phyloP scores from a whole-genome alignment of 2,329 filamentous ascomycete species.

The Grosmannia serpens region DNA sequence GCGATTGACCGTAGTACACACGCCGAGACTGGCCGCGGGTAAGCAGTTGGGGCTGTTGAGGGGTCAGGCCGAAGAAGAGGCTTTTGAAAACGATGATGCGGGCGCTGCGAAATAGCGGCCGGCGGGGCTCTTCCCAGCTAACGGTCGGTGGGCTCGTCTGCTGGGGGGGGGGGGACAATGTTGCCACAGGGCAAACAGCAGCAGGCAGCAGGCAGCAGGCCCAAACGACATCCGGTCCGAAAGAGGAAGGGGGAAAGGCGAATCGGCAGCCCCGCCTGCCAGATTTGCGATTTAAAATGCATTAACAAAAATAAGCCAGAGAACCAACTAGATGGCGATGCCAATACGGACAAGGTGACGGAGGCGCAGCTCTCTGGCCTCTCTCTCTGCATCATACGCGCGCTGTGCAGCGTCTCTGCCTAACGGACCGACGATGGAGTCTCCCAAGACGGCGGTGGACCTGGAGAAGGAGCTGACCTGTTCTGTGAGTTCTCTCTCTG shows the following conservation, averaged over 20 bases:
- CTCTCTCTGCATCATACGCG: neutral
- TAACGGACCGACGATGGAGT: conserved; percentile 28
- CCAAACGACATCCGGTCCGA: neutral
- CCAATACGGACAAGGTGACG: neutral
- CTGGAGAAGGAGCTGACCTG: conserved; percentile 91
- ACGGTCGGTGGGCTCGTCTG: neutral
- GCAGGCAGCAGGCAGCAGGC: neutral
- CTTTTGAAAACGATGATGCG: neutral
- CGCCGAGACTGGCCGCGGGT: neutral
- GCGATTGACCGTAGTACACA: neutral
- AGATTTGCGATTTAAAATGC: neutral
- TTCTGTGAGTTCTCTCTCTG: conserved; percentile 53
- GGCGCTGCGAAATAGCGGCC: neutral
- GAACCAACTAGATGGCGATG: neutral
- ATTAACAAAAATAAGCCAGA: neutral
- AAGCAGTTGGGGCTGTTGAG: neutral
- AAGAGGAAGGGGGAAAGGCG: neutral
- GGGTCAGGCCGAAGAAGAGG: too few relatives aligned
- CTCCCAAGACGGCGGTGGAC: conserved; percentile 46
- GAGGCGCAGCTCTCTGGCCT: neutral
- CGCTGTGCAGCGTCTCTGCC: neutral
- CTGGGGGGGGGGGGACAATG: too few relatives aligned
- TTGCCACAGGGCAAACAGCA: neutral
- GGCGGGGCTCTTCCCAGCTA: neutral
- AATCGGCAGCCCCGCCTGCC: neutral